A percentile compares a stretch with the other conserved stretches of the same genome.
Conservation (phyloP, 257 asterid genomes). For the Solanum sitiens region DNA sequence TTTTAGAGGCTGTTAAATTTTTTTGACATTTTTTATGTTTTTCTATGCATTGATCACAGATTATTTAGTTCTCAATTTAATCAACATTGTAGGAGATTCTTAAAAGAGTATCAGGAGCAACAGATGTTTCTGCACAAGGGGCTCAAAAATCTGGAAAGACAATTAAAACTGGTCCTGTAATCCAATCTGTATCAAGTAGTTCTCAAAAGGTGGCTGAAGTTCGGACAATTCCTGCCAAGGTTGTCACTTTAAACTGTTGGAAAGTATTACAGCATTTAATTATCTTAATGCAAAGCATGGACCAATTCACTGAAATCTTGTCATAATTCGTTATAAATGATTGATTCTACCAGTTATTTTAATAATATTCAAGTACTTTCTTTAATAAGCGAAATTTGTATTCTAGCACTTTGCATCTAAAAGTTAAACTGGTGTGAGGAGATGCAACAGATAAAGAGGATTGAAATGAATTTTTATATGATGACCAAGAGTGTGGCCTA, state of each 20-base stretch:
- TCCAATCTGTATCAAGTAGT: conserved; percentile 28
- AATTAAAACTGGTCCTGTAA: conserved; percentile 19
- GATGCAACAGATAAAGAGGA: background rate
- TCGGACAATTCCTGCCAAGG: conserved; percentile 33
- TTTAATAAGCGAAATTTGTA: background rate
- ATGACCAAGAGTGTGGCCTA: background rate
- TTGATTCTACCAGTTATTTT: background rate
- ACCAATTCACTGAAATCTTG: background rate
- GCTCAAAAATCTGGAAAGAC: conserved; percentile 22
- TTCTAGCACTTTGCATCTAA: background rate
- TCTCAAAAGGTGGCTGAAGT: conserved; percentile 35
- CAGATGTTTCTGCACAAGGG: conserved; percentile 28
- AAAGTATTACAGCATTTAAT: background rate
- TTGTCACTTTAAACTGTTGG: conserved; percentile 3
- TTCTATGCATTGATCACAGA: conserved; percentile 4
- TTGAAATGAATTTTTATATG: background rate
- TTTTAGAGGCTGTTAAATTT: background rate
- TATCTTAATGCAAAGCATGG: background rate
- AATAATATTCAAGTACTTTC: background rate
- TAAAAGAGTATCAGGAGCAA: conserved; percentile 53
- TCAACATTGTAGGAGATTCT: conserved; percentile 44
- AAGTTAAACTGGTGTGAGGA: background rate
- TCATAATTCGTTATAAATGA: background rate
- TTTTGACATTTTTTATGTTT: background rate
- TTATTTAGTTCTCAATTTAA: background rate